Conservation (phyloP, 1,284 basidiomycete genomes). For the Cystobasidium sp. region DNA sequence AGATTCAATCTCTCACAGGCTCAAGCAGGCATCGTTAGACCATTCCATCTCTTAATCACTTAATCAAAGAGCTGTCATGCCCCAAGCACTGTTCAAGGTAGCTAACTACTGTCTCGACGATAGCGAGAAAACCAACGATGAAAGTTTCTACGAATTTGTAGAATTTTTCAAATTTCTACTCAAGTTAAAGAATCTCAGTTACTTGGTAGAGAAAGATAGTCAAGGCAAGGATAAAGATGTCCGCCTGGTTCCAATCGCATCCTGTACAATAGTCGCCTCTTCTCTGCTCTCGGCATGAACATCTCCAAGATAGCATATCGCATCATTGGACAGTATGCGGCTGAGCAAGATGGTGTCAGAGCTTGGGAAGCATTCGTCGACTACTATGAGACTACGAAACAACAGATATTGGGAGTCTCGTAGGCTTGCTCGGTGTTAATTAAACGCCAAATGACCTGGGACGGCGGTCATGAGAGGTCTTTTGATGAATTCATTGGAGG, state of each 20-base stretch:
- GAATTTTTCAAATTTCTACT: constrained; percentile 11
- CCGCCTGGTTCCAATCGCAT: no score
- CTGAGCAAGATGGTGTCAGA: no score
- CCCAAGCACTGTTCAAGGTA: constrained; percentile 1
- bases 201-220: constrained; percentile 8
- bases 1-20: background rate
- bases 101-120: constrained; percentile 9
- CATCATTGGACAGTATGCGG: background rate
- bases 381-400: no score
- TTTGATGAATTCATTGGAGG: background rate
- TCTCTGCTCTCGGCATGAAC: no score
- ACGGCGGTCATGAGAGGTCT: background rate
- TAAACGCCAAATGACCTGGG: no score
- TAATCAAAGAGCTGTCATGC: background rate
- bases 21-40: background rate
- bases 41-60: background rate
- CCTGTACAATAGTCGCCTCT: no score
- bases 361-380: background rate
- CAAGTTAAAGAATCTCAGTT: constrained; percentile 6
- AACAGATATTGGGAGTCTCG: no score
- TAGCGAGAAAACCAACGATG: constrained; percentile 8
- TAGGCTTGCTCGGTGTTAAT: no score
- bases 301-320: no score
- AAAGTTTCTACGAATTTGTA: constrained; percentile 11
- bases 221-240: background rate